Evolutionary conservation across 805 yeast species (phyloP).

Genomic region (Lachancea waltii): DNA sequence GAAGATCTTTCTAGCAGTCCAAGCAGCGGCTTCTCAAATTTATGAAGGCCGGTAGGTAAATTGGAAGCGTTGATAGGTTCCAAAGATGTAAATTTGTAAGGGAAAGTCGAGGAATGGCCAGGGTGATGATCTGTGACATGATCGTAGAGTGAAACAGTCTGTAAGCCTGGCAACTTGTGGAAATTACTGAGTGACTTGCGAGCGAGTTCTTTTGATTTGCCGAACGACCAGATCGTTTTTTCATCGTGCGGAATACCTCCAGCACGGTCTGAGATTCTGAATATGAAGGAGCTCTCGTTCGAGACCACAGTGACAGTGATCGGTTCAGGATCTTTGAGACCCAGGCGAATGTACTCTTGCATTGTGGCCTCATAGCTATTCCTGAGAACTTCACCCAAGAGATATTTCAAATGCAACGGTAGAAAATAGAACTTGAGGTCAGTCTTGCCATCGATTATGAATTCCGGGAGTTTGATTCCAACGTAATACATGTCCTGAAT

Average conservation of each 20-base stretch:
- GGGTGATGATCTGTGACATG: slow-evolving; percentile 17
- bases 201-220: slow-evolving; percentile 59
- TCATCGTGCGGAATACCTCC: slow-evolving; percentile 69
- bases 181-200: slow-evolving; percentile 54
- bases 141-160: slow-evolving; percentile 32
- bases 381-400: slow-evolving; percentile 80
- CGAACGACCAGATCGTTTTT: slow-evolving; percentile 76
- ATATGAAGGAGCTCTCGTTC: slow-evolving; percentile 57
- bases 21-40: slow-evolving; percentile 44
- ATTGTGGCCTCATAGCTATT: slow-evolving; percentile 82
- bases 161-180: slow-evolving; percentile 62
- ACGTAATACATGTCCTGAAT: slow-evolving; percentile 48
- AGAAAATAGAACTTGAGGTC: slow-evolving; percentile 72
- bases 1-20: slow-evolving; percentile 67
- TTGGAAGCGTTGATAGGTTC: slow-evolving; percentile 30
- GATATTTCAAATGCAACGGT: slow-evolving; percentile 77
- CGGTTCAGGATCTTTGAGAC: slow-evolving; percentile 51
- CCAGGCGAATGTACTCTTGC: slow-evolving; percentile 35
- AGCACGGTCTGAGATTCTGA: slow-evolving; percentile 82
- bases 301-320: slow-evolving; percentile 70
- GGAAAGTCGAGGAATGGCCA: slow-evolving; percentile 11
- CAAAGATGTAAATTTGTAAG: slow-evolving; percentile 36
- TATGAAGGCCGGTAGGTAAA: slow-evolving; percentile 19
- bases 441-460: slow-evolving; percentile 67
- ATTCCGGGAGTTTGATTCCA: slow-evolving; percentile 58